A percentile compares a stretch with the other conserved stretches of the same genome.
Conservation (phyloP, 441 rosid genomes). For the Eruca vesicaria region DNA sequence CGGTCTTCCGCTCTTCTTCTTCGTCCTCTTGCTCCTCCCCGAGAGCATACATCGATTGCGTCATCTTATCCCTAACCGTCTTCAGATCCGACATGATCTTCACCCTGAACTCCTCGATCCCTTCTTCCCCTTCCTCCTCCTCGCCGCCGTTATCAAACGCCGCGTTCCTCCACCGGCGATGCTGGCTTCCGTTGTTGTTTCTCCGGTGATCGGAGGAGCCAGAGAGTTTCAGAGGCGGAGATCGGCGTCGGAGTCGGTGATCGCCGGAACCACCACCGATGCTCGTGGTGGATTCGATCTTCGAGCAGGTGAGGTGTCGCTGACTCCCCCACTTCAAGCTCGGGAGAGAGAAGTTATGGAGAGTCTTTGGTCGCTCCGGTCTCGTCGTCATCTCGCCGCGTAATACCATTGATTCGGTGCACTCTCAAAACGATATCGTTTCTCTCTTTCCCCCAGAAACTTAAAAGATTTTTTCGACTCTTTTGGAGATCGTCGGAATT, state of each 20-base stretch:
- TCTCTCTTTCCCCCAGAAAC: neutral
- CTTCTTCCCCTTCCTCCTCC: conserved; percentile 72
- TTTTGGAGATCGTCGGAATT: conserved; percentile 3
- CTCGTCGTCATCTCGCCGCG: conserved; percentile 42
- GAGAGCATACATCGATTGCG: conserved; percentile 39
- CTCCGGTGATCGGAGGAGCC: conserved; percentile 11
- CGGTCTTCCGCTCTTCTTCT: conserved; percentile 21
- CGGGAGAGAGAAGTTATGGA: conserved; percentile 81
- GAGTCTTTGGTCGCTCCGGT: conserved; percentile 65
- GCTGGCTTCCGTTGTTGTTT: neutral
- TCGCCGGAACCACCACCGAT: conserved; percentile 17
- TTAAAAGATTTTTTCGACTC: neutral
- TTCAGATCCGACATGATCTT: conserved; percentile 79
- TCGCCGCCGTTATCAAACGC: conserved; percentile 33
- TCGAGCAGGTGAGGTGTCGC: conserved; percentile 65
- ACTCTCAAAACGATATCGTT: neutral
- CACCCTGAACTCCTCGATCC: conserved; percentile 74
- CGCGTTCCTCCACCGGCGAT: conserved; percentile 1
- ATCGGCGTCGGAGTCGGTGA: conserved; percentile 43
- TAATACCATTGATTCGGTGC: conserved; percentile 51
- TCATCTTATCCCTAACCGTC: conserved; percentile 59
- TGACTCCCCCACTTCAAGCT: conserved; percentile 80
- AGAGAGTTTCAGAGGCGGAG: conserved; percentile 30
- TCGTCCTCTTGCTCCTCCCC: conserved; percentile 27
- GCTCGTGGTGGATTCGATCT: conserved; percentile 21